phyloP scores from a whole-genome alignment of 345 rosid species.

The Gossypioides kirkii region DNA sequence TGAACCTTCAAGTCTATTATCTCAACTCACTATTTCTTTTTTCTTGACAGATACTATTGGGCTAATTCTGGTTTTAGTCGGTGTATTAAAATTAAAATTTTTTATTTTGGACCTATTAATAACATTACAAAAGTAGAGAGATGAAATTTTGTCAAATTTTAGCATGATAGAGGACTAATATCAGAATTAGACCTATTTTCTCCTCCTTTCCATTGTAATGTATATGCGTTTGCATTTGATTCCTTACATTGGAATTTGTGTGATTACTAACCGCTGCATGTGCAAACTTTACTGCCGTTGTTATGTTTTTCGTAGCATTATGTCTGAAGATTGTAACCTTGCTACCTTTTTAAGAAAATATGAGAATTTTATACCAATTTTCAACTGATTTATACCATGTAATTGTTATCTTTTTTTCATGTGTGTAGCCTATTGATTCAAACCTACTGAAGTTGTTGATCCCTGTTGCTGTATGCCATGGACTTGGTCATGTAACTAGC shows the following conservation, averaged over 20 bases:
- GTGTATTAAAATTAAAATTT: too few relatives aligned
- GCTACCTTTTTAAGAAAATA: background rate
- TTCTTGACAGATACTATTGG: too few relatives aligned
- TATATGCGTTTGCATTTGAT: background rate
- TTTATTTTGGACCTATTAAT: too few relatives aligned
- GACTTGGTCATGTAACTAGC: conserved; percentile 87
- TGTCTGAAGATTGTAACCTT: background rate
- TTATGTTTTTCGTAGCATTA: background rate
- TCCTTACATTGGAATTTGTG: background rate
- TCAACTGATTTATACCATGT: background rate
- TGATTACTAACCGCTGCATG: background rate
- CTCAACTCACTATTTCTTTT: background rate
- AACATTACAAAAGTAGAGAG: too few relatives aligned
- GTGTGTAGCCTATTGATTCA: conserved; percentile 69
- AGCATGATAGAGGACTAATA: too few relatives aligned
- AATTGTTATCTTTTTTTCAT: conserved; percentile 8
- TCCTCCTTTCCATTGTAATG: too few relatives aligned
- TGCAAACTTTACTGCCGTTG: background rate
- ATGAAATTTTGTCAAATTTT: too few relatives aligned
- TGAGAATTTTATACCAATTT: background rate
- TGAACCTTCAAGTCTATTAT: conserved; percentile 14
- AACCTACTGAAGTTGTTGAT: conserved; percentile 75
- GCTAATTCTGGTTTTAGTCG: too few relatives aligned
- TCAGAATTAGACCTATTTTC: too few relatives aligned
- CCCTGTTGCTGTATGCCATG: conserved; percentile 93